Base-by-base conservation (phyloP, 176 grass and related monocot species). In the Areca catechu region DNA sequence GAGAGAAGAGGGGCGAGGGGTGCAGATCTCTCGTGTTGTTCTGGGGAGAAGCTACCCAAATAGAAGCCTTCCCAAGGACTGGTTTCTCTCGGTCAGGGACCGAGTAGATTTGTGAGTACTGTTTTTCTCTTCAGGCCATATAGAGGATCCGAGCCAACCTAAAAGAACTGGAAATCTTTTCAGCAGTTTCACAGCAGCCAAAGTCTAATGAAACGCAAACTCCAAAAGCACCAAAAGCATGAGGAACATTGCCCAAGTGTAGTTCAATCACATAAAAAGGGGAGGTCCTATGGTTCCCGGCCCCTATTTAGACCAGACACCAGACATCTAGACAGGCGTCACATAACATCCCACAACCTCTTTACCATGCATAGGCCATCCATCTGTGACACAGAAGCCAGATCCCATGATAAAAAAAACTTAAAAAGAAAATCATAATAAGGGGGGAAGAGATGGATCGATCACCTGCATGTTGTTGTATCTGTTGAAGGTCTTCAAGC, bases 401-500 rank as follows among this genome's bases (percentile, higher is more conserved):
- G 78, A 82, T 19, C 65, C 28, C 16, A n/a, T 57, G 50, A 15
- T 56, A 71, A 20, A 15, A 20, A 15, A 29, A 60, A 59, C 34
- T 6, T 43, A 66, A 21, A 34, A 49, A n/a, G n/a, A n/a, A n/a
- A n/a, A n/a, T n/a, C n/a, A 22, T 30, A 52, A 17, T 43, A 58
- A 58, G 24, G 16, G 16, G 48, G 49, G 20, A 65, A 50, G 20
- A 55, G 49, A 55, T 57, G 54, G 65, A 34, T 68, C 68, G 65
- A 34, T 68, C 68, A 97, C 92, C 83, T 97, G 92, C 92, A 97
- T 97, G 72, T 97, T 97, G 58, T 97, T 97, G 75, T 97, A 97
- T 88, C 92, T 48, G 60, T 97, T 97, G 80, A 97, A 97, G 48
- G 92, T 97, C 58, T 97, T 97, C 70, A 66, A 88, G 70, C 92